phyloP scores from a whole-genome alignment of 352 stramenopile species.

The Phytophthora citricola region DNA sequence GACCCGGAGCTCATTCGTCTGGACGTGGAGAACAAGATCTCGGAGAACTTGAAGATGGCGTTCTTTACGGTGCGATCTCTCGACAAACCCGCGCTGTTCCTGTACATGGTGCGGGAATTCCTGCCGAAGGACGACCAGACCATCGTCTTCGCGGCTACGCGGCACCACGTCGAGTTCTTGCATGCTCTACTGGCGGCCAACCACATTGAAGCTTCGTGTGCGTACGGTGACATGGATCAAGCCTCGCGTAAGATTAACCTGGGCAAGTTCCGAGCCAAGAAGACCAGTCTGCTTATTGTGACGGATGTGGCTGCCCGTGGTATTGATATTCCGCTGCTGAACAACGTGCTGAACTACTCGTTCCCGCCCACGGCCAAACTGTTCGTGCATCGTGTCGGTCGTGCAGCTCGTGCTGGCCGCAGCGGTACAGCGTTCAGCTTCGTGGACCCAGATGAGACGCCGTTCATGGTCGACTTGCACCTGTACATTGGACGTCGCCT shows the following conservation, averaged over 20 bases:
- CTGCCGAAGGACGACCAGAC: constrained; percentile 93
- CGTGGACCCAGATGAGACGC: constrained; percentile 97
- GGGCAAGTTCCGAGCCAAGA: constrained; percentile 91
- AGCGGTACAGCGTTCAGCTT: constrained; percentile 96
- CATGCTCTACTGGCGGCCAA: constrained; percentile 90
- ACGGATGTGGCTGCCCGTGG: constrained; percentile 95
- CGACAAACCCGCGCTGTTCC: constrained; percentile 96
- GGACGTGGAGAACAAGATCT: constrained; percentile 98
- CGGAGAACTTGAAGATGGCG: constrained; percentile 96
- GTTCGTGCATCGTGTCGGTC: constrained; percentile 96
- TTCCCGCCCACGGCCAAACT: constrained; percentile 95
- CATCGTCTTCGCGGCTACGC: constrained; percentile 98
- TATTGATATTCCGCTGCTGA: constrained; percentile 96
- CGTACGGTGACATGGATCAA: constrained; percentile 96
- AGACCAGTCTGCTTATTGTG: constrained; percentile 93
- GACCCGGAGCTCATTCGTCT: constrained; percentile 97
- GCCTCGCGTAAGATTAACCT: constrained; percentile 91
- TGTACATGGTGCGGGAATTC: constrained; percentile 97
- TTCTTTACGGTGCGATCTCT: constrained; percentile 97
- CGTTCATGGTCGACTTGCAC: constrained; percentile 99
- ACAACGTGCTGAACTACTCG: constrained; percentile 97
- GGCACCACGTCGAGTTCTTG: constrained; percentile 99
- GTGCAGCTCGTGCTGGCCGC: constrained; percentile 95
- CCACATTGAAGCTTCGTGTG: constrained; percentile 86
- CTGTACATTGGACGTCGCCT: constrained; percentile 94